A percentile compares a stretch with the other conserved stretches of the same genome.
phyloP scores from a whole-genome alignment of 2,329 filamentous ascomycete species.

The Teratosphaeria destructans region DNA sequence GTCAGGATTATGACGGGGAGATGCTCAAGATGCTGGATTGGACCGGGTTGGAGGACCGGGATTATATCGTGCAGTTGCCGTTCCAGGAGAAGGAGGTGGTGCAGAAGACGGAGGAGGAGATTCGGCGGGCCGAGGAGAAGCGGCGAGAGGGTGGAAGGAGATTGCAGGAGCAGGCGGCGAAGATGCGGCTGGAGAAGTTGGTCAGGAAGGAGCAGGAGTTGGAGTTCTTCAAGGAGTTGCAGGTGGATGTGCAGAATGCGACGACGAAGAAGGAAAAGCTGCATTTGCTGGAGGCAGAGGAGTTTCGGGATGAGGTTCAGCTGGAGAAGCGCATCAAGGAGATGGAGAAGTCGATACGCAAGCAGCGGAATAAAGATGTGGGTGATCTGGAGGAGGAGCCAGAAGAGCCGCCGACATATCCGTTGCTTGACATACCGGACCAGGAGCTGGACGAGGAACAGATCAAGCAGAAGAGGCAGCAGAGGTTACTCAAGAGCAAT shows the following conservation, averaged over 20 bases:
- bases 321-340: slow-evolving; percentile 79
- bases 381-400: slow-evolving; percentile 71
- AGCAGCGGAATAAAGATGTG: slow-evolving; percentile 85
- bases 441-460: slow-evolving; percentile 87
- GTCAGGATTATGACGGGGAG: slow-evolving; percentile 71
- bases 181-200: slow-evolving; percentile 90
- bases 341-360: slow-evolving; percentile 79
- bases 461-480: slow-evolving; percentile 84
- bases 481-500: slow-evolving; percentile 86
- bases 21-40: slow-evolving; percentile 71
- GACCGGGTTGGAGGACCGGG: slow-evolving; percentile 81
- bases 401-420: slow-evolving; percentile 71
- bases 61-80: slow-evolving; percentile 83
- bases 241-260: slow-evolving; percentile 54
- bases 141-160: slow-evolving; percentile 89
- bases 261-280: slow-evolving; percentile 87
- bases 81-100: slow-evolving; percentile 83
- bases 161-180: slow-evolving; percentile 89
- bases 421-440: slow-evolving; percentile 78
- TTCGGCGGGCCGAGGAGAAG: slow-evolving; percentile 80
- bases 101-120: slow-evolving; percentile 89
- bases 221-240: slow-evolving; percentile 83
- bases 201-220: slow-evolving; percentile 93
- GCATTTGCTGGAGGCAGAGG: slow-evolving; percentile 70
- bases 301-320: slow-evolving; percentile 81